Base-by-base conservation (phyloP, 306 rosid species). In the Cucumis hystrix region DNA sequence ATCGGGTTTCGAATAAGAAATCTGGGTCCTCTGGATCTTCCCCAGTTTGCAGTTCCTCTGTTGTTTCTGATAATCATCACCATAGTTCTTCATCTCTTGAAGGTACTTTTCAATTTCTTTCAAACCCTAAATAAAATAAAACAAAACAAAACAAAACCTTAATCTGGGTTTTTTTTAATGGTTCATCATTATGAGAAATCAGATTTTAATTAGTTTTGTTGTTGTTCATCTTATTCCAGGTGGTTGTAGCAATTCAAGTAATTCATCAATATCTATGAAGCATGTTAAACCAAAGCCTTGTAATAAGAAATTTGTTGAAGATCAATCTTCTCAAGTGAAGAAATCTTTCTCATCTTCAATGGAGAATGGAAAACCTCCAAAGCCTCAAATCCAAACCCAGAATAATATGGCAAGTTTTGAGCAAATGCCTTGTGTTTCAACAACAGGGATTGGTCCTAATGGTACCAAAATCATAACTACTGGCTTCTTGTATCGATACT, bases 361-460 rank as follows among this genome's bases (percentile, higher is more conserved):
- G 72, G 84, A 77, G 8, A 18, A 13, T 21, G 64, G 76, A 17
- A 85, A 83, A 43, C 88, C 88, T 37, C 89, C 89, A 3, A 85
- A 83, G 66, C 86, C 85, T 30, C 56, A 49, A 10, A 20, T 63
- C 6, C 85, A 47, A 13, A 47, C 18, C 41, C 33, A 45, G 37
- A 33, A 33, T 5, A 76, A 64, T 10, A 7, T 58, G 10, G 16
- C 82, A 7, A 23, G 59, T 14, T 83, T 81, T 64, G 75, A 88
- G 7, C 85, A 83, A 77, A 93, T 93, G 97, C 97, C 98, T 0
- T 88, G 83, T 21, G 98, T 93, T 2, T 87, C 92, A 1, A 82
- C 98, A 0, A 93, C 86, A 0, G 98, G 98, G 16, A 47, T 84
- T 0, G 90, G 93, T 7, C 93, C 96, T 1, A 80, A 89, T 45